Evolutionary conservation across 2,329 filamentous ascomycete genomes (phyloP).

Genomic region (Aspergillus proliferans): DNA sequence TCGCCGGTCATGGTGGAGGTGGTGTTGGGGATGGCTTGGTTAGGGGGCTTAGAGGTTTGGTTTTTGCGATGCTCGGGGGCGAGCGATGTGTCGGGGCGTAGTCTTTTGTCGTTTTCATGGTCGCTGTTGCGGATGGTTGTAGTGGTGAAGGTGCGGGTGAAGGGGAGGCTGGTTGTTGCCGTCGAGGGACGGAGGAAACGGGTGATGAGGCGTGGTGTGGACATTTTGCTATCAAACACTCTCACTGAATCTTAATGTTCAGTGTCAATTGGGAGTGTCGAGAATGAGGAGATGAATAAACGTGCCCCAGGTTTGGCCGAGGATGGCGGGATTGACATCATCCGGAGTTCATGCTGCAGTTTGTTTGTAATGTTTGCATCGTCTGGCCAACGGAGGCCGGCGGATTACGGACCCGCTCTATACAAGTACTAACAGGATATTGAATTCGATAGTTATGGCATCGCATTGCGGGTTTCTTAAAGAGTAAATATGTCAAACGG

Average conservation of each 20-base stretch:
- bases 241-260: background rate
- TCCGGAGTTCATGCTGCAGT: conserved; percentile 18
- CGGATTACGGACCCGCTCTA: conserved; percentile 6
- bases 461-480: too few species aligned
- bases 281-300: background rate
- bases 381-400: conserved; percentile 7
- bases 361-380: conserved; percentile 34
- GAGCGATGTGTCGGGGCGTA: conserved; percentile 41
- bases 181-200: conserved; percentile 40
- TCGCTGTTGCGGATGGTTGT: conserved; percentile 28
- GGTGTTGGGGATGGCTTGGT: conserved; percentile 59
- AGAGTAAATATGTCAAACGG: too few species aligned
- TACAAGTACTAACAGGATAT: too few species aligned
- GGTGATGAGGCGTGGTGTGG: conserved; percentile 39
- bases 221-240: conserved; percentile 32
- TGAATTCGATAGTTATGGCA: too few species aligned
- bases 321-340: conserved; percentile 33
- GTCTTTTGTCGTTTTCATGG: conserved; percentile 43
- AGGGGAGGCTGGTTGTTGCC: conserved; percentile 7
- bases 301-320: conserved; percentile 4
- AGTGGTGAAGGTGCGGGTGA: conserved; percentile 29
- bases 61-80: conserved; percentile 49
- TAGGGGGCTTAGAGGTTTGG: conserved; percentile 53
- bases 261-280: background rate
- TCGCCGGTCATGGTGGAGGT: conserved; percentile 59